Evolutionary conservation across 1,284 basidiomycete genomes (phyloP), one percentile per base, ranked within the genome.

Genomic region (Cutaneotrichosporon sp.): DNA sequence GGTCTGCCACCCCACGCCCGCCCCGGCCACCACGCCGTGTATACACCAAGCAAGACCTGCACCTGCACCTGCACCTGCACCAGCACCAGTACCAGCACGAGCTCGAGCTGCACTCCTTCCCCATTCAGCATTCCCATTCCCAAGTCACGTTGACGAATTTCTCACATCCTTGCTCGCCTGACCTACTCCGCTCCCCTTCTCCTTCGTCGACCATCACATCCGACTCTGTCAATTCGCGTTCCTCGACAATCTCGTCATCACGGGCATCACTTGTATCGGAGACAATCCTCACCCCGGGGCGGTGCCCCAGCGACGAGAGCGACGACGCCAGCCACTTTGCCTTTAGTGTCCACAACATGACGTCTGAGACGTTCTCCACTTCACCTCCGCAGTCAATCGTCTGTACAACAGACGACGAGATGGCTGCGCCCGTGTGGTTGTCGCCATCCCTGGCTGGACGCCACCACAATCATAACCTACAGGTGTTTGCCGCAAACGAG

Each of bases 371-470:
- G 30, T 32, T 53, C 4, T 53, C 55, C 18, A 16, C 18, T 10
- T 32, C 53, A 18, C 53, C 32, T 9, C 62, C 62, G 22, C 26
- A 16, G 46, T 57, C 58, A 10, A 53, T 57, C 31, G 36, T 56
- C 31, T 56, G 59, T 42, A 52, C 58, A 18, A 49, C 63, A 6
- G 63, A 65, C 30, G 63, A 65, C 26, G 63, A 65, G 21, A 40
- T 42, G 16, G 55, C 56, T 2, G 38, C 38, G 10, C 60, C 51
- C 26, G 31, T 53, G 9, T 53, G 51, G 51, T 53, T 31, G 51
- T 18, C 31, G 26, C 8, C 51, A 4, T 53, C 30, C 16, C 51
- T 14, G 14, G 7, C 51, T 53, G 40, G 26, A 49, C 31, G 26
- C 30, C 26, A n/a, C 30, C 51, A 32, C 36, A 18, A 36, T 34